phyloP scores from a whole-genome alignment of 1,284 basidiomycete species.

The Vanrija sp. region DNA sequence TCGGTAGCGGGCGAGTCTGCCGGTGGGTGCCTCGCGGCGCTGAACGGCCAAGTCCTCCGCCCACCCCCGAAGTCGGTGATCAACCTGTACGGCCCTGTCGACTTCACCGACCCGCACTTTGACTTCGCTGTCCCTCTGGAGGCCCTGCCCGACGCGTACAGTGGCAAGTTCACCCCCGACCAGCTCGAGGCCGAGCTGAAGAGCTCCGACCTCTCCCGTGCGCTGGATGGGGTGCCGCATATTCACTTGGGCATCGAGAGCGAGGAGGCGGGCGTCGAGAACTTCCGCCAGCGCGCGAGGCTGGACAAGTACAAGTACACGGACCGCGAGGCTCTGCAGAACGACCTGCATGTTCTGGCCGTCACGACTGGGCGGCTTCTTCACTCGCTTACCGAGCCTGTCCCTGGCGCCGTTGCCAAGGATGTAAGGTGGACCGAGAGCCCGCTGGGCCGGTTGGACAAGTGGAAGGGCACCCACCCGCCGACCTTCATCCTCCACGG shows the following conservation, averaged over 20 bases:
- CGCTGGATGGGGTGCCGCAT: no score
- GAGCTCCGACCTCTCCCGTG: no score
- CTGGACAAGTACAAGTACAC: constrained; percentile 6
- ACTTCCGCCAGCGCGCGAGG: no score
- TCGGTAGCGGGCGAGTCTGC: constrained; percentile 32
- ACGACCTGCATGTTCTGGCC: background rate
- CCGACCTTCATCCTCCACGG: constrained; percentile 27
- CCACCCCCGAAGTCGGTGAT: background rate
- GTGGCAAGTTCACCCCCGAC: no score
- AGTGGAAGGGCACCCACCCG: constrained; percentile 12
- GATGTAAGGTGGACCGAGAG: background rate
- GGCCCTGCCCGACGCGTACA: no score
- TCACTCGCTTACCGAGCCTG: no score
- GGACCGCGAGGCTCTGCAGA: background rate
- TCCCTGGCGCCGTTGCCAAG: constrained; percentile 9
- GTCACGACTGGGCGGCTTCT: background rate
- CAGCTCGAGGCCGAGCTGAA: no score
- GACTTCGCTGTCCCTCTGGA: background rate
- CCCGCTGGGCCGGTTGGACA: constrained; percentile 6
- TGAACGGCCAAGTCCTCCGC: background rate
- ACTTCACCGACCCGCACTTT: background rate
- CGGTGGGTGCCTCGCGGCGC: constrained; percentile 22
- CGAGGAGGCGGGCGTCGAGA: no score
- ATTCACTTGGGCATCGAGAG: no score
- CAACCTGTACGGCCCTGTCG: constrained; percentile 2